Percentiles rank a stretch among this genome's conserved stretches.
Evolutionary conservation across 495 filamentous ascomycete species (phyloP).

Genomic region (Annulohypoxylon stygium): DNA sequence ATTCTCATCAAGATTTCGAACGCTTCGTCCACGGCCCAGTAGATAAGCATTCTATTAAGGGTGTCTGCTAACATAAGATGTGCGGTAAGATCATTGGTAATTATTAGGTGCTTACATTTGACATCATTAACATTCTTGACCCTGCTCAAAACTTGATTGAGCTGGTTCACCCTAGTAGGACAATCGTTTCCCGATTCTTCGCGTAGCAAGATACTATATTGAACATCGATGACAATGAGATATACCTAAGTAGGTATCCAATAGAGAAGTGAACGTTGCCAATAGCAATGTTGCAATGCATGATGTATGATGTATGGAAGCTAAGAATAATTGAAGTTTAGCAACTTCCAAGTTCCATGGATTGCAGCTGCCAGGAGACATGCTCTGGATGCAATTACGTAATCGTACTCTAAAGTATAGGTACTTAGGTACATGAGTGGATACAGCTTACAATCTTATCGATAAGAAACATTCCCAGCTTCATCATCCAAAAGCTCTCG

Average conservation of each 20-base stretch:
- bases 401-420: background rate
- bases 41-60: background rate
- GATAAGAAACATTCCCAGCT: slow-evolving; percentile 26
- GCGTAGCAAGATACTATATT: background rate
- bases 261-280: background rate
- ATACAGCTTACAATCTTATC: slow-evolving; percentile 22
- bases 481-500: slow-evolving; percentile 5
- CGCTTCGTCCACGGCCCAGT: background rate
- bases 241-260: background rate
- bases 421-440: background rate
- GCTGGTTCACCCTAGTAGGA: background rate
- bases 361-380: background rate
- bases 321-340: background rate
- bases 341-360: background rate
- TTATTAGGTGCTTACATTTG: background rate
- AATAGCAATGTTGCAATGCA: background rate
- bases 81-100: no score
- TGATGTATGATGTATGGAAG: background rate
- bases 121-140: background rate
- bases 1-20: background rate
- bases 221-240: background rate
- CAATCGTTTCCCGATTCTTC: background rate
- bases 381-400: background rate
- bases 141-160: background rate
- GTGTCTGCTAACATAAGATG: background rate